Evolutionary conservation across 371 early-diverging fungal genomes (phyloP).

Genomic region (Mortierella sp.): DNA sequence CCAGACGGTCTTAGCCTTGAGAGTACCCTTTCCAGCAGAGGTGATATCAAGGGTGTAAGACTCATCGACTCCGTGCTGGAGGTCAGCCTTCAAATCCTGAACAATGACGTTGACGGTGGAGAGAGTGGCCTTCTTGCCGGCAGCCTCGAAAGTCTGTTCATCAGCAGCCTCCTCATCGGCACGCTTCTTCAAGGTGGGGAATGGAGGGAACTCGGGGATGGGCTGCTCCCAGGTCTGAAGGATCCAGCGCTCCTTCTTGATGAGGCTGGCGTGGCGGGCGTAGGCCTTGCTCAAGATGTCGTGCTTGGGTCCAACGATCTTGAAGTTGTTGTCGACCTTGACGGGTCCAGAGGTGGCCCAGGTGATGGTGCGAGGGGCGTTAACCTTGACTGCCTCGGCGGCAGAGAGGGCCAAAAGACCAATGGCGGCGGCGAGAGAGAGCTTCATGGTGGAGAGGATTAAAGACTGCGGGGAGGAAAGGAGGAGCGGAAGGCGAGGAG

Average conservation of each 20-base stretch:
- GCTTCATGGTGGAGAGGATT: slow-evolving; percentile 39
- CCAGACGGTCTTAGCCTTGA: slow-evolving; percentile 75
- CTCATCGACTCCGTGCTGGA: slow-evolving; percentile 69
- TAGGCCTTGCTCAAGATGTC: slow-evolving; percentile 42
- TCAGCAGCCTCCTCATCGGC: slow-evolving; percentile 8
- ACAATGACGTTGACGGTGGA: slow-evolving; percentile 53
- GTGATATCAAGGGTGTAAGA: slow-evolving; percentile 72
- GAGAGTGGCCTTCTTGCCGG: slow-evolving; percentile 7
- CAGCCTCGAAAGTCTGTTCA: neutral
- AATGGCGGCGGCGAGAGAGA: slow-evolving; percentile 49
- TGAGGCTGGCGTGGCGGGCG: slow-evolving; percentile 34
- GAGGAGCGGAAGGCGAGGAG: neutral
- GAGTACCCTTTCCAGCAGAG: slow-evolving; percentile 57
- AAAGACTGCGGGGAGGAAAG: too few species aligned
- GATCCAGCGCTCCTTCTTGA: slow-evolving; percentile 42
- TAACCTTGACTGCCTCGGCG: slow-evolving; percentile 51
- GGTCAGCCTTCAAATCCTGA: slow-evolving; percentile 49
- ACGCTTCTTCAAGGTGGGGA: slow-evolving; percentile 37
- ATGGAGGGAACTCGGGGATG: slow-evolving; percentile 18
- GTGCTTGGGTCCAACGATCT: slow-evolving; percentile 39
- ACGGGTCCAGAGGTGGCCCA: slow-evolving; percentile 46
- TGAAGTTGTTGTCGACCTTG: slow-evolving; percentile 48
- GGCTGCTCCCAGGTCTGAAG: slow-evolving; percentile 44
- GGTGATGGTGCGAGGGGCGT: slow-evolving; percentile 36
- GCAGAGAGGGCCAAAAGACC: slow-evolving; percentile 50